Evolutionary conservation across 192 early-diverging fungal species (phyloP).

Genomic region (Coemansia sp.): DNA sequence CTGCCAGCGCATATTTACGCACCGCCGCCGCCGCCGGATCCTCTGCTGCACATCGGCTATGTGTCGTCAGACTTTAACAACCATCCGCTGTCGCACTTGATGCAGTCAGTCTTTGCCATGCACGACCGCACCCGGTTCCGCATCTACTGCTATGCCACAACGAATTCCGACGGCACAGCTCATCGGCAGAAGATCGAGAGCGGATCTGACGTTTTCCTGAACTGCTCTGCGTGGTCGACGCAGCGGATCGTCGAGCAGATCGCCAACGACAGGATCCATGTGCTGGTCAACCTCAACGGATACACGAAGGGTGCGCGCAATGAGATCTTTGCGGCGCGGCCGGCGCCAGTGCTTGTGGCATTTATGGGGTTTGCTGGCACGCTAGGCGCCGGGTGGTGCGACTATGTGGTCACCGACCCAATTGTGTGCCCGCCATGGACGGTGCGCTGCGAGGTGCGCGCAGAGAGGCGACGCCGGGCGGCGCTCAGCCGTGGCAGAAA

Average conservation of each 20-base stretch:
- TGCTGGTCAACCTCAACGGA: conserved; percentile 91
- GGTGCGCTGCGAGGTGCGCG: conserved; percentile 60
- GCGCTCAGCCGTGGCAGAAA: not conserved
- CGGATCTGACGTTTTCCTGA: conserved; percentile 77
- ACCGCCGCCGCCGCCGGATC: conserved; percentile 73
- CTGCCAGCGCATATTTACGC: conserved; percentile 60
- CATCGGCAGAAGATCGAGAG: conserved; percentile 79
- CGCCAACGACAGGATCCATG: conserved; percentile 75
- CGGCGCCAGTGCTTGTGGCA: conserved; percentile 82
- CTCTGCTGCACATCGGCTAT: conserved; percentile 79
- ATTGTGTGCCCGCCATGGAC: conserved; percentile 71
- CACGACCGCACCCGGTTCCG: conserved; percentile 73
- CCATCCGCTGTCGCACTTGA: conserved; percentile 88
- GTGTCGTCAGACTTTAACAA: conserved; percentile 92
- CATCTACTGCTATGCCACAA: conserved; percentile 83
- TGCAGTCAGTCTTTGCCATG: conserved; percentile 94
- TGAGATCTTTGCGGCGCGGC: conserved; percentile 90
- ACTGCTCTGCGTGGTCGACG: conserved; percentile 70
- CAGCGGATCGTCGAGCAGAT: conserved; percentile 77
- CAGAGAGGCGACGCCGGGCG: conserved; percentile 37
- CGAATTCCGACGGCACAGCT: conserved; percentile 70
- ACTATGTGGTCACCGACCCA: conserved; percentile 77
- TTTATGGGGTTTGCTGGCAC: conserved; percentile 96
- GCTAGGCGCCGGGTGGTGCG: conserved; percentile 81
- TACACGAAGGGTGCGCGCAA: conserved; percentile 96